A percentile compares a stretch with the other conserved stretches of the same genome.
Conservation (phyloP, 148 eudicot species). For the Chenopodium berlandieri region DNA sequence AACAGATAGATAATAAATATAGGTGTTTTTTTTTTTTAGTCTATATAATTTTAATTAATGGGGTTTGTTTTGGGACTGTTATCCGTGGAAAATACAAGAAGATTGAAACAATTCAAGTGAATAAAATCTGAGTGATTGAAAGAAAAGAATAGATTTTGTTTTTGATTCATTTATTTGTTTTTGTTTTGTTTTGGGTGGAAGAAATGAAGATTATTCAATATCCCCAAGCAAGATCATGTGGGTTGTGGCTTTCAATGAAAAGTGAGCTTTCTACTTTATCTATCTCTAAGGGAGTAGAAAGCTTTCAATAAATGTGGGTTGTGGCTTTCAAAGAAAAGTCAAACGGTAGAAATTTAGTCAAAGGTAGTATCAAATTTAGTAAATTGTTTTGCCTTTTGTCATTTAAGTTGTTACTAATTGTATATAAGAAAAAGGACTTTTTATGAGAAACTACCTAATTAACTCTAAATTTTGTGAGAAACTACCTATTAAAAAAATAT, state of each 20-base stretch:
- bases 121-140: not conserved
- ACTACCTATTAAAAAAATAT: no score
- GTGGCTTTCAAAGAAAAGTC: no score
- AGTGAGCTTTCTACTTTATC: constrained; percentile 11
- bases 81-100: not conserved
- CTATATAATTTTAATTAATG: no score
- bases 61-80: not conserved
- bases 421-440: no score
- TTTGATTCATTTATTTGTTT: not conserved
- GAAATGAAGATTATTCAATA: constrained; percentile 28
- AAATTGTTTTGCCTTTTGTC: not conserved
- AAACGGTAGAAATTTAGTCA: no score
- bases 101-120: not conserved
- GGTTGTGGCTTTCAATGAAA: constrained; percentile 37
- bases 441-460: no score
- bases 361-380: not conserved
- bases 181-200: constrained; percentile 13
- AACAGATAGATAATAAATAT: not conserved
- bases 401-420: not conserved
- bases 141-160: not conserved
- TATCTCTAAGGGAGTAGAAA: constrained; percentile 10
- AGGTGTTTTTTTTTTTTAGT: no score
- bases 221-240: constrained; percentile 56
- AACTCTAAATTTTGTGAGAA: no score
- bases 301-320: no score